Base-by-base conservation (phyloP, 345 rosid genomes). In the Barbarea vulgaris region DNA sequence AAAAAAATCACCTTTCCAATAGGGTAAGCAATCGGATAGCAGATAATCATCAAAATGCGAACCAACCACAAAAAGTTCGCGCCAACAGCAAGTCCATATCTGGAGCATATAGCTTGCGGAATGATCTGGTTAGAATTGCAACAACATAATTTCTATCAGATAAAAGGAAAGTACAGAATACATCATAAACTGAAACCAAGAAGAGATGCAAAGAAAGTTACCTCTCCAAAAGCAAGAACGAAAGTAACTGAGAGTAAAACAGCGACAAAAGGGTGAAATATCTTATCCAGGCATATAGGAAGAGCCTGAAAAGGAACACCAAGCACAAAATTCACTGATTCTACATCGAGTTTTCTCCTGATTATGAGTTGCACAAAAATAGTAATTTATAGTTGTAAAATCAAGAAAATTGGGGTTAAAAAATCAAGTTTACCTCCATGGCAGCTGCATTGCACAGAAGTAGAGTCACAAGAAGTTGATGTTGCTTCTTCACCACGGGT, bases 211-310 rank as follows among this genome's bases (percentile, higher is more conserved):
- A 41, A 44, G 33, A 21, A 73, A 31, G 17, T 65, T 67, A 90
- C 96, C 93, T 90, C 96, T 15, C 93, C 93, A 82, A 88, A 88
- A 71, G 84, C 85, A 46, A 90, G 89, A 81, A 90, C 93, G 80
- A 88, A 88, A 73, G 96, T 88, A 34, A 90, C 93, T 10, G 93
- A 88, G 39, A 90, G 89, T 67, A 90, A 72, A 70, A 90, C 87
- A 66, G 96, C 96, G 39, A 90, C 90, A 77, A 87, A 88, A 51
- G 90, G 96, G 34, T 90, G 91, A 75, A 90, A 90, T 64, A 87
- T 85, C 80, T 87, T 90, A 66, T 90, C 96, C 47, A 90, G 79
- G 34, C 86, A 84, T 73, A 88, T 82, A 14, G 96, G 96, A 82
- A 90, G 91, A 19, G 96, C 96, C 96, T 88, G 84, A 70, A 82